phyloP scores from a whole-genome alignment of 768 basidiomycete species.

The Lactifluus piperatus region DNA sequence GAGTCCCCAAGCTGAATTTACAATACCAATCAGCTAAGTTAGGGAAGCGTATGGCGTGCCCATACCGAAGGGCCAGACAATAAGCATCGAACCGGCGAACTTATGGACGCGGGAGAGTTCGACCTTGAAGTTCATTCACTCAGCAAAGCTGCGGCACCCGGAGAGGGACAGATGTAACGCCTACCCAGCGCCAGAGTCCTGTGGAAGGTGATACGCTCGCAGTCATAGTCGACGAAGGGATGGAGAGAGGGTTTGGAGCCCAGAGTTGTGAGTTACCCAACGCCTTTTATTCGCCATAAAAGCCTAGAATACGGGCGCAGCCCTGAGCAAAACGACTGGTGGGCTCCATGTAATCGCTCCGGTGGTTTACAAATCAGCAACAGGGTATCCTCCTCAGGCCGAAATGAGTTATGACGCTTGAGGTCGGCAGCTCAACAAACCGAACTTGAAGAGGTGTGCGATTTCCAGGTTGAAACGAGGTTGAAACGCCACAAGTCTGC shows the following conservation, averaged over 20 bases:
- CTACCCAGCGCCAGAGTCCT: constrained; percentile 4
- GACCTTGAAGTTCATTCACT: not conserved
- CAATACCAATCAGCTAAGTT: not conserved
- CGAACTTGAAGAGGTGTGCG: no score
- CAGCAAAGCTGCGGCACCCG: not conserved
- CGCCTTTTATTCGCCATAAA: not conserved
- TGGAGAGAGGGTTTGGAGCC: not conserved
- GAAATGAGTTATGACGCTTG: no score
- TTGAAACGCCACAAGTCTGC: no score
- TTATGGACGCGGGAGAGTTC: constrained; percentile 23
- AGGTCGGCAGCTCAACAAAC: no score
- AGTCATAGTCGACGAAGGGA: not conserved
- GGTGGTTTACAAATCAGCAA: no score
- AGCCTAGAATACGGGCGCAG: no score
- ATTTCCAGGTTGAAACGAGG: no score
- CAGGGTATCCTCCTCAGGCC: no score
- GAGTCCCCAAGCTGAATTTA: constrained; percentile 18
- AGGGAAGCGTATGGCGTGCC: not conserved
- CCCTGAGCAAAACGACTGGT: no score
- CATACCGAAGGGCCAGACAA: constrained; percentile 22
- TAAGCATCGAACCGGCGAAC: constrained; percentile 21
- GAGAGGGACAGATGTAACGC: not conserved
- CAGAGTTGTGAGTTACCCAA: not conserved
- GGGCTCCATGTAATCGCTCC: no score
- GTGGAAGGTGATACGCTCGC: not conserved